Conservation (phyloP, 2,329 filamentous ascomycete species). For the Reticulascus tulasneorum region DNA sequence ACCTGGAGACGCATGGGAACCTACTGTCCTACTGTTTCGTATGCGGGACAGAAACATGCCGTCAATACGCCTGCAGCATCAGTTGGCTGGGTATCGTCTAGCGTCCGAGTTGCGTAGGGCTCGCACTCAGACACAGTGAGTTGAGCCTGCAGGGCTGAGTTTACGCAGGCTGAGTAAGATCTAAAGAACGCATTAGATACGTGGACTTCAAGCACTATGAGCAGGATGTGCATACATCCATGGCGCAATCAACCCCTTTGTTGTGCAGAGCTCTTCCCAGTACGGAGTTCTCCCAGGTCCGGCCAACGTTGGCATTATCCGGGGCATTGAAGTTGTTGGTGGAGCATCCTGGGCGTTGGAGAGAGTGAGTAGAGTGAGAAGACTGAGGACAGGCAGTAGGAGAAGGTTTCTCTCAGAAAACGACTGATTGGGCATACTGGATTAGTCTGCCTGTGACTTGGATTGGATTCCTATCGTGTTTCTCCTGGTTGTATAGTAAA, state of each 20-base stretch:
- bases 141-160: slow-evolving; percentile 1
- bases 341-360: neutral
- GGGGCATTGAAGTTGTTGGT: neutral
- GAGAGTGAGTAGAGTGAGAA: neutral
- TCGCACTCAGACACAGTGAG: neutral
- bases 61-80: neutral
- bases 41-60: slow-evolving; percentile 1
- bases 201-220: neutral
- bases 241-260: neutral
- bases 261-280: slow-evolving; percentile 2
- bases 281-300: slow-evolving; percentile 1
- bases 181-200: neutral
- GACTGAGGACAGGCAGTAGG: neutral
- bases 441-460: too few relatives aligned
- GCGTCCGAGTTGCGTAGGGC: neutral
- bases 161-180: slow-evolving; percentile 3
- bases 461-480: too few relatives aligned
- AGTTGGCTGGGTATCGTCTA: neutral
- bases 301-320: slow-evolving; percentile 4
- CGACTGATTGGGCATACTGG: too few relatives aligned
- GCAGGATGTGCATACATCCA: neutral
- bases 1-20: neutral
- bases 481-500: too few relatives aligned
- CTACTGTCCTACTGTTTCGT: slow-evolving; percentile 2
- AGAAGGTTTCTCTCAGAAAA: too few relatives aligned